Evolutionary conservation across 495 filamentous ascomycete species (phyloP).

Genomic region (Daldinia loculata): DNA sequence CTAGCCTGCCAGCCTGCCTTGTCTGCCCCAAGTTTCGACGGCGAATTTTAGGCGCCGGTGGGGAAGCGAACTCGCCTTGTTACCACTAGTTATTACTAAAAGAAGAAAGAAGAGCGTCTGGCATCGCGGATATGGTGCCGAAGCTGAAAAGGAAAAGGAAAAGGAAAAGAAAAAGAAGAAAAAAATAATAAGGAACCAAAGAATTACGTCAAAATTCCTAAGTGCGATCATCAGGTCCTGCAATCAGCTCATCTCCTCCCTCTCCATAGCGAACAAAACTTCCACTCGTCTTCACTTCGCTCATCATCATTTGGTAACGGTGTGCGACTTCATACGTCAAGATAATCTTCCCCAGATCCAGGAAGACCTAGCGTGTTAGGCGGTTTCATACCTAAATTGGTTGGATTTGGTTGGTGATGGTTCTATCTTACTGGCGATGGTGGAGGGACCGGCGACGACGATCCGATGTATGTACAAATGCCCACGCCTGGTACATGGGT

Average conservation of each 20-base stretch:
- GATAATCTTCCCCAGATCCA: constrained; percentile 44
- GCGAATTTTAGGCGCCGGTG: constrained; percentile 29
- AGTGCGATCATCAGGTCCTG: constrained; percentile 44
- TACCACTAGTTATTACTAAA: constrained; percentile 20
- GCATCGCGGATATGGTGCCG: constrained; percentile 35
- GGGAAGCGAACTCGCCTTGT: constrained; percentile 27
- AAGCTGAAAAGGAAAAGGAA: constrained; percentile 17
- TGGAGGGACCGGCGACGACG: constrained; percentile 8
- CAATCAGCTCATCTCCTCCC: constrained; percentile 29
- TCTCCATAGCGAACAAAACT: constrained; percentile 33
- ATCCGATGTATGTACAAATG: constrained; percentile 13
- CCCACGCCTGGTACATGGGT: background rate
- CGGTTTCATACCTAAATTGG: constrained; percentile 25
- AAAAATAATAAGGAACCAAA: constrained; percentile 25
- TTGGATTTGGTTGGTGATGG: background rate
- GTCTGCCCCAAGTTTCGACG: constrained; percentile 20
- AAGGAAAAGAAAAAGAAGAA: background rate
- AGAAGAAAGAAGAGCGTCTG: constrained; percentile 2
- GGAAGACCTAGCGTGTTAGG: constrained; percentile 29
- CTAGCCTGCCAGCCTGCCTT: background rate
- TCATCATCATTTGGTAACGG: constrained; percentile 42
- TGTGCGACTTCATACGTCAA: constrained; percentile 41
- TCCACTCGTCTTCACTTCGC: constrained; percentile 36
- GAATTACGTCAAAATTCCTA: constrained; percentile 44
- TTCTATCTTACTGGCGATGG: background rate